phyloP scores from a whole-genome alignment of 2,329 filamentous ascomycete genomes.

The Dendryphion nanum region DNA sequence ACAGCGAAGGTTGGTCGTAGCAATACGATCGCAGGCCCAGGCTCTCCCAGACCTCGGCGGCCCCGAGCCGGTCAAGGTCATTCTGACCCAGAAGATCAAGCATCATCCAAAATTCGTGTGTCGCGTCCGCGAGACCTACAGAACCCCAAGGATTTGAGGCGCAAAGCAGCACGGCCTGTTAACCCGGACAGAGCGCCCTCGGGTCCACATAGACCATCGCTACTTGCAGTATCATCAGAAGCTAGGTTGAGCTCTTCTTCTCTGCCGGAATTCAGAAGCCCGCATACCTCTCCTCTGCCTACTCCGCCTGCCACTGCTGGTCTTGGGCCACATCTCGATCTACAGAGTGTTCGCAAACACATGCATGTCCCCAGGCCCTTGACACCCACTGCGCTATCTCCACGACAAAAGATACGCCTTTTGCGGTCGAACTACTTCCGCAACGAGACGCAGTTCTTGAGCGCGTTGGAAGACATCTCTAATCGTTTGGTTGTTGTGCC shows the following conservation, averaged over 20 bases:
- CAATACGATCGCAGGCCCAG: slow-evolving; percentile 63
- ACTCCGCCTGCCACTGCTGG: slow-evolving; percentile 43
- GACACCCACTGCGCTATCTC: slow-evolving; percentile 61
- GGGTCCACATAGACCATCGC: slow-evolving; percentile 43
- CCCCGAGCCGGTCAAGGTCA: slow-evolving; percentile 38
- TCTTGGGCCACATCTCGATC: slow-evolving; percentile 31
- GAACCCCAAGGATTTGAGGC: slow-evolving; percentile 27
- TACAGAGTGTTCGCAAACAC: slow-evolving; percentile 50
- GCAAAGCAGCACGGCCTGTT: slow-evolving; percentile 24
- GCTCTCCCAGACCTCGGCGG: slow-evolving; percentile 44
- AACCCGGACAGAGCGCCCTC: slow-evolving; percentile 22
- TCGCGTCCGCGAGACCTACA: slow-evolving; percentile 23
- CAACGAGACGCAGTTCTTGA: slow-evolving; percentile 76
- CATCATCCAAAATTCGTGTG: slow-evolving; percentile 39
- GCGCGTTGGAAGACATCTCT: slow-evolving; percentile 78
- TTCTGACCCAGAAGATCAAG: slow-evolving; percentile 37
- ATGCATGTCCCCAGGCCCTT: slow-evolving; percentile 57
- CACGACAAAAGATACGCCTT: slow-evolving; percentile 67
- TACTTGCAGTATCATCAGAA: slow-evolving; percentile 58
- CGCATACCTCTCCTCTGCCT: slow-evolving; percentile 43
- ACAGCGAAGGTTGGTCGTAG: slow-evolving; percentile 63
- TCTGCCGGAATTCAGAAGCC: slow-evolving; percentile 60
- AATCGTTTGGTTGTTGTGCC: slow-evolving; percentile 80
- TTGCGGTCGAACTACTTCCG: slow-evolving; percentile 80
- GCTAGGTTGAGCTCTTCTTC: slow-evolving; percentile 68